These are phyloP conservation scores for Aureobasidium vineae DNA, from an alignment of 2,329 filamentous ascomycete genomes.

Conservation along the genomic window DNA sequence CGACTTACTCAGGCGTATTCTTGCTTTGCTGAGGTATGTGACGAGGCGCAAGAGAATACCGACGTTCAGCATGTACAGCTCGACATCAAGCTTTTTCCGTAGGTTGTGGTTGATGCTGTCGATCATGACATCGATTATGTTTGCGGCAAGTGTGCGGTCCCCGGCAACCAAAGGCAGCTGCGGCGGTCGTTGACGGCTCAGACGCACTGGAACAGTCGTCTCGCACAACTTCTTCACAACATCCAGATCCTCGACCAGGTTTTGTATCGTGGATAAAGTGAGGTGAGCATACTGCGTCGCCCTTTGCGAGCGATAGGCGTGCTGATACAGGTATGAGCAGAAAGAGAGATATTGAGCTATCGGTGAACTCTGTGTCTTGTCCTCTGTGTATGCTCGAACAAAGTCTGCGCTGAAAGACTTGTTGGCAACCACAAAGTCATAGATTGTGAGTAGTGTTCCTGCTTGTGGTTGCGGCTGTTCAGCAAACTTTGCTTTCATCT, in stretches of 20 bases:
- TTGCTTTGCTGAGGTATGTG: slow-evolving; percentile 77
- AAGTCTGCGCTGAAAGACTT: slow-evolving; percentile 91
- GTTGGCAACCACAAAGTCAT: slow-evolving; percentile 92
- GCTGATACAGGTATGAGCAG: slow-evolving; percentile 88
- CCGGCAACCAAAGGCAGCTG: slow-evolving; percentile 72
- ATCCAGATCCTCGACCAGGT: slow-evolving; percentile 80
- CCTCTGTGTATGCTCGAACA: slow-evolving; percentile 58
- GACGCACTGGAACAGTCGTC: slow-evolving; percentile 71
- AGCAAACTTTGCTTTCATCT: slow-evolving; percentile 76
- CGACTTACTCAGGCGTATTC: slow-evolving; percentile 63
- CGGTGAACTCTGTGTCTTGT: slow-evolving; percentile 66
- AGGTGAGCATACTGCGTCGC: slow-evolving; percentile 81
- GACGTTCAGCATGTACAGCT: slow-evolving; percentile 78
- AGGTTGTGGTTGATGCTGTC: slow-evolving; percentile 95
- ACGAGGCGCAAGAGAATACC: slow-evolving; percentile 80
- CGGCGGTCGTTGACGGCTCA: slow-evolving; percentile 87
- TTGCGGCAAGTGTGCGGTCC: slow-evolving; percentile 70
- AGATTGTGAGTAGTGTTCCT: slow-evolving; percentile 77
- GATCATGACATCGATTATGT: slow-evolving; percentile 80
- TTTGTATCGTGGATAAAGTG: slow-evolving; percentile 78
- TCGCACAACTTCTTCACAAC: slow-evolving; percentile 80
- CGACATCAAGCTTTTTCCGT: slow-evolving; percentile 76
- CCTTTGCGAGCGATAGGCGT: slow-evolving; percentile 79
- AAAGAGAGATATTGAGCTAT: slow-evolving; percentile 82
- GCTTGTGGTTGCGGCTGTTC: slow-evolving; percentile 77